These are phyloP conservation scores for Suillus subalutaceus DNA, from an alignment of 768 basidiomycete genomes.

Conservation along the genomic window DNA sequence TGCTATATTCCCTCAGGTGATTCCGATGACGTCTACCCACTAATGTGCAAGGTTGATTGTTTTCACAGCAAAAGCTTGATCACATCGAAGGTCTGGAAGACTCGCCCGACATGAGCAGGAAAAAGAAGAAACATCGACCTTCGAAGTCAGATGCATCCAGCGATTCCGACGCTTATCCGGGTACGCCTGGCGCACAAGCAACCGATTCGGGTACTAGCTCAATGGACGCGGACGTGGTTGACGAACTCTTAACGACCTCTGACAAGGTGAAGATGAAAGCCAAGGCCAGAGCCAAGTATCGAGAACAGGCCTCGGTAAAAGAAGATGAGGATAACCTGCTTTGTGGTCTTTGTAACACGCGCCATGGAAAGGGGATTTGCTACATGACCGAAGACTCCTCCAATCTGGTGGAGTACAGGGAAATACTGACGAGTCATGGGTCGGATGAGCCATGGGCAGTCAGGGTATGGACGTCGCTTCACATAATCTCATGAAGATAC, in stretches of 20 bases:
- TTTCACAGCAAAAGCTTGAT: slow-evolving; percentile 32
- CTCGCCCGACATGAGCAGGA: slow-evolving; percentile 40
- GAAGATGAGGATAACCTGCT: slow-evolving; percentile 17
- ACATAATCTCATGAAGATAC: slow-evolving; percentile 16
- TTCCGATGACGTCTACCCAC: neutral
- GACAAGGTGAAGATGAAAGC: slow-evolving; percentile 6
- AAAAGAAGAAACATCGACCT: slow-evolving; percentile 36
- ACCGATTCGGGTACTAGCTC: slow-evolving; percentile 27
- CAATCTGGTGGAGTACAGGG: slow-evolving; percentile 70
- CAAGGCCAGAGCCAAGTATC: slow-evolving; percentile 12
- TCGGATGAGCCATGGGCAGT: slow-evolving; percentile 68
- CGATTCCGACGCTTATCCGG: slow-evolving; percentile 44
- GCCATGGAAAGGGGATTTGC: slow-evolving; percentile 56
- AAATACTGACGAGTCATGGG: slow-evolving; percentile 64
- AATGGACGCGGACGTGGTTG: slow-evolving; percentile 21
- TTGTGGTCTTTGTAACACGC: slow-evolving; percentile 66
- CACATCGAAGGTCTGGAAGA: slow-evolving; percentile 39
- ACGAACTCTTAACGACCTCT: neutral
- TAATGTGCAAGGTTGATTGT: slow-evolving; percentile 8
- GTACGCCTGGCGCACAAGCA: slow-evolving; percentile 23
- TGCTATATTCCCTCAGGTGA: slow-evolving; percentile 44
- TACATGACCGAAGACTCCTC: slow-evolving; percentile 66
- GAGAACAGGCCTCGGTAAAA: slow-evolving; percentile 7
- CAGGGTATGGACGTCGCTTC: slow-evolving; percentile 46
- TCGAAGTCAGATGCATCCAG: slow-evolving; percentile 37